Percentiles rank a stretch among this genome's conserved stretches.
These are phyloP conservation scores for Calycina herbarum DNA, from an alignment of 2,329 filamentous ascomycete species.

Conservation along the genomic window DNA sequence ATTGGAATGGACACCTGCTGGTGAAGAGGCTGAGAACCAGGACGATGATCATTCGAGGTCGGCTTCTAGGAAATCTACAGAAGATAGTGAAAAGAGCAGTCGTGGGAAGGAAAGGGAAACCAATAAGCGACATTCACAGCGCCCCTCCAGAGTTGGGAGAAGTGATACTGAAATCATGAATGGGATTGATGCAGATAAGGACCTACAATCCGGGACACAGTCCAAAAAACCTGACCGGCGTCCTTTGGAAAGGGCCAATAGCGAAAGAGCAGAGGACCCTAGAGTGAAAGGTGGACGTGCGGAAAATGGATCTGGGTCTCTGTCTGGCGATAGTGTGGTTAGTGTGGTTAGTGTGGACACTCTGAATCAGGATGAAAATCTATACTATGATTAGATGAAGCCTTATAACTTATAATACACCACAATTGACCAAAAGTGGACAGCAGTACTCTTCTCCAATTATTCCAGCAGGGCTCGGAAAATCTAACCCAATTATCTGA, in stretches of 20 bases:
- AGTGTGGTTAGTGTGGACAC: not conserved
- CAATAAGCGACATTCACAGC: not conserved
- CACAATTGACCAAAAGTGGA: too few species aligned
- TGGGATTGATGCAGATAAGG: not conserved
- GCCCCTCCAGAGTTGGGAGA: not conserved
- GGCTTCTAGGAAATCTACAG: not conserved
- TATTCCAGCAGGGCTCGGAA: too few species aligned
- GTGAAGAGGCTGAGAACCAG: not conserved
- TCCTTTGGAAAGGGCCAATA: not conserved
- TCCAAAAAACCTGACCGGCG: not conserved
- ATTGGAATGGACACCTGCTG: constrained; percentile 14
- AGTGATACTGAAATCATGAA: constrained; percentile 1
- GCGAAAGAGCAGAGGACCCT: too few species aligned
- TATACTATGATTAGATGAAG: too few species aligned
- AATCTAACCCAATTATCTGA: too few species aligned
- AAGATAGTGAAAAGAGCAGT: not conserved
- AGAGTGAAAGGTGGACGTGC: too few species aligned
- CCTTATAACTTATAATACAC: too few species aligned
- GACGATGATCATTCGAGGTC: not conserved
- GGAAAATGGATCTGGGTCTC: too few species aligned
- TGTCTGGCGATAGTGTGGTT: not conserved
- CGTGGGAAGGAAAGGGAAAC: not conserved
- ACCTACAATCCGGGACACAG: not conserved
- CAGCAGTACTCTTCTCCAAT: too few species aligned
- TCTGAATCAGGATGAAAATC: not conserved